These are phyloP conservation scores for Yarrowia sp. DNA, from an alignment of 805 yeast species.

Conservation along the genomic window DNA sequence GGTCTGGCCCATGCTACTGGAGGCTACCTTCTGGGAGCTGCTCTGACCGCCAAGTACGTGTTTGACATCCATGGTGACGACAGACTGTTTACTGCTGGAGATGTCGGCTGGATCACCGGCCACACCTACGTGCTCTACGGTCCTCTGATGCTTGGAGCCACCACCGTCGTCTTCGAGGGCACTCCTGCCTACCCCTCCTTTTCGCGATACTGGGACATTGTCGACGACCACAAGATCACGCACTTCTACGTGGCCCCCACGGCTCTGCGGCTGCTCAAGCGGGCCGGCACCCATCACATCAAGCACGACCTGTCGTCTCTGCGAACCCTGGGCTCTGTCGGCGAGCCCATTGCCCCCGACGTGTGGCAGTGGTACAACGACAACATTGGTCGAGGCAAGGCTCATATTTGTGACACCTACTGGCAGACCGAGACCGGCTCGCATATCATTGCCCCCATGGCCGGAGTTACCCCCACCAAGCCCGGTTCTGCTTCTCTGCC, in stretches of 20 bases:
- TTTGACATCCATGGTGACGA: conserved; percentile 91
- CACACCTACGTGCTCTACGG: conserved; percentile 96
- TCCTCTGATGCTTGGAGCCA: conserved; percentile 82
- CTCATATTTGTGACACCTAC: conserved; percentile 88
- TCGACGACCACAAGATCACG: conserved; percentile 85
- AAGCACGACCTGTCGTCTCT: conserved; percentile 80
- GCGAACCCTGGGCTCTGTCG: conserved; percentile 93
- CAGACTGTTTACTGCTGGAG: conserved; percentile 93
- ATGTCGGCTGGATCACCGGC: conserved; percentile 99
- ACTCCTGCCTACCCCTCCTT: conserved; percentile 96
- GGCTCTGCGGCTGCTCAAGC: conserved; percentile 83
- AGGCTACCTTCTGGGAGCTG: conserved; percentile 91
- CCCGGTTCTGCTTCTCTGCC: conserved; percentile 98
- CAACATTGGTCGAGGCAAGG: conserved; percentile 77
- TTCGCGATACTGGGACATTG: conserved; percentile 95
- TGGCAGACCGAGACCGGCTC: conserved; percentile 99
- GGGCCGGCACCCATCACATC: conserved; percentile 85
- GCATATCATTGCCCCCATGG: conserved; percentile 88
- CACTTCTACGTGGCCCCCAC: conserved; percentile 99
- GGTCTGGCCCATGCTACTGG: conserved; percentile 96
- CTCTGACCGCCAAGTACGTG: conserved; percentile 84
- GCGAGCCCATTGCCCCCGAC: conserved; percentile 98
- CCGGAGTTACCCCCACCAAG: conserved; percentile 91
- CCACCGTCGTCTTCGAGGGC: conserved; percentile 92
- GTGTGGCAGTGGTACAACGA: conserved; percentile 98